phyloP scores from a whole-genome alignment of 768 basidiomycete species.

The Auriscalpium vulgare region DNA sequence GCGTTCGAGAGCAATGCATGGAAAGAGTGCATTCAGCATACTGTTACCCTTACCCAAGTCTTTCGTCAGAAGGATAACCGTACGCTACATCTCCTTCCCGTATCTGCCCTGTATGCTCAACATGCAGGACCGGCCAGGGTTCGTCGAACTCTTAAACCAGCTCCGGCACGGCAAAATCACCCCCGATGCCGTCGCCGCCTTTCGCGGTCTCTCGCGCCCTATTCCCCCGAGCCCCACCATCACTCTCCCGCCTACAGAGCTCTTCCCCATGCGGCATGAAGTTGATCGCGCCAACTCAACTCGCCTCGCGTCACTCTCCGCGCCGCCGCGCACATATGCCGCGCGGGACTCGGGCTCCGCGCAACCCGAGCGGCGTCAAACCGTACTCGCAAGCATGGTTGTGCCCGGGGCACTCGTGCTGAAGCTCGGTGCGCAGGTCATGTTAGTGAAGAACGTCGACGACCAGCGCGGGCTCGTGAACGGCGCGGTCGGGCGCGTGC shows the following conservation, averaged over 20 bases:
- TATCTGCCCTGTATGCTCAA: background rate
- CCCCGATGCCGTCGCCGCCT: constrained; percentile 34
- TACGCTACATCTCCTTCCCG: constrained; percentile 24
- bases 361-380: constrained; percentile 35
- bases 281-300: constrained; percentile 57
- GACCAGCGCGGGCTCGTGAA: constrained; percentile 50
- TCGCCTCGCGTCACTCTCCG: constrained; percentile 42
- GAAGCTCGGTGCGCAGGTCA: constrained; percentile 55
- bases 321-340: constrained; percentile 33
- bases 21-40: constrained; percentile 49
- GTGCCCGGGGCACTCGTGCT: constrained; percentile 48
- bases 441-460: constrained; percentile 65
- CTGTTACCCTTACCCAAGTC: constrained; percentile 61
- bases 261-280: constrained; percentile 61
- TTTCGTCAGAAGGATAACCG: constrained; percentile 70
- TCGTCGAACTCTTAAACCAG: constrained; percentile 70
- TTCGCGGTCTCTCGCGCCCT: constrained; percentile 38
- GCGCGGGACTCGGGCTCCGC: constrained; percentile 45
- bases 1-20: constrained; percentile 58
- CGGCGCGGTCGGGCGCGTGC: constrained; percentile 54
- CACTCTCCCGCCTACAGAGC: constrained; percentile 36
- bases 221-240: constrained; percentile 17
- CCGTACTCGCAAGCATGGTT: constrained; percentile 54
- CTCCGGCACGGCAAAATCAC: constrained; percentile 57
- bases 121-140: constrained; percentile 31